Evolutionary conservation across 208 protist genomes (phyloP), one percentile per base, ranked within the genome.

Genomic region (Vickermania ingenoplastis): DNA sequence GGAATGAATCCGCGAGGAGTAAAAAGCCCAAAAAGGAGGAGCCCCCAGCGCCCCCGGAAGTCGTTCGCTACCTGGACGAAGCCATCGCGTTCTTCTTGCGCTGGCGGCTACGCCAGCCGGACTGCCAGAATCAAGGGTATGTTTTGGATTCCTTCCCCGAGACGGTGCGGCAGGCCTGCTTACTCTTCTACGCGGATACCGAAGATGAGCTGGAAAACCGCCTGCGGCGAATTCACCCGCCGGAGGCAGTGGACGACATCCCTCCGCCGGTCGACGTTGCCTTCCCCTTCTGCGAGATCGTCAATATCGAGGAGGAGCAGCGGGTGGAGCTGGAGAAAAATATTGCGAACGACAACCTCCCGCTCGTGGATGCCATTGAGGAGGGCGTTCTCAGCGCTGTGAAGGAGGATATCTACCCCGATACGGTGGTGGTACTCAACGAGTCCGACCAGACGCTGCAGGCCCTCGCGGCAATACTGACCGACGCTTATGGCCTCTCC

Each of bases 91-190:
- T 81, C 60, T 92, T 94, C 59, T 54, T 88, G 11, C 82, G 86
- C 29, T 94, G 89, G 84, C 84, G 92, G 23, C 62, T 97, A 41
- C 77, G 77, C 5, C 84, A 85, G 56, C 31, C 67, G 14, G 81
- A 88, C 41, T 97, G 90, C 62, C 71, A 59, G 14, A 94, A 89
- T 49, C 90, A 92, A 25, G 95, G 95, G 36, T 98, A 90, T 70
- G 82, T 98, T 3, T 65, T 98, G 14, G 75, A 89, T 30, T 63
- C 79, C 45, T 96, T 90, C 56, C 95, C 95, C 0, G 52, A 73
- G 48, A 95, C 86, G 0, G 70, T 94, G 1, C 73, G 74, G 5
- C 88, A 97, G 65, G 91, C 92, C 3, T 60, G 79, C 21, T 55
- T 96, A 7, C 66, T 95, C 31, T 96, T 94, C 60, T 62, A 75